These are phyloP conservation scores for Cardiospermum halicacabum DNA, from an alignment of 345 rosid genomes.

Conservation along the genomic window DNA sequence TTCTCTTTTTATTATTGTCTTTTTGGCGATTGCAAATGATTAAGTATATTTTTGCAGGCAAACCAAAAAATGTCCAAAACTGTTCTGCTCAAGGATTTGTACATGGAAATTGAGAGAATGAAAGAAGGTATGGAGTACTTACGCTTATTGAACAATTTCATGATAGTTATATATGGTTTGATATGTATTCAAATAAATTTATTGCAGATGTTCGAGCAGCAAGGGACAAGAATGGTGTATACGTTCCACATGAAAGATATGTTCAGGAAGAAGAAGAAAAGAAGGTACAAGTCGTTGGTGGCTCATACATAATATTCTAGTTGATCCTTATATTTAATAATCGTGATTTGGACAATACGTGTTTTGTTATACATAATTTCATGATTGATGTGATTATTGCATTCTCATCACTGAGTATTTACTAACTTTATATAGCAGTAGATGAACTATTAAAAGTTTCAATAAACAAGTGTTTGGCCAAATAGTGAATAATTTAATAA, in stretches of 20 bases:
- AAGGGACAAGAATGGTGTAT: constrained; percentile 88
- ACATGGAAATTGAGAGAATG: constrained; percentile 83
- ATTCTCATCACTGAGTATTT: no score
- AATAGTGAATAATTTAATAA: no score
- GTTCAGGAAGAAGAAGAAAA: constrained; percentile 82
- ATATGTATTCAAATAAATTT: background rate
- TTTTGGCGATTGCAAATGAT: constrained; percentile 11
- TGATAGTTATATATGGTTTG: constrained; percentile 3
- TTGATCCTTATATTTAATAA: no score
- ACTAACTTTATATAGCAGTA: no score
- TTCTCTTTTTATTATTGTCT: background rate
- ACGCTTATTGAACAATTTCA: constrained; percentile 1
- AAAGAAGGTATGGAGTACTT: constrained; percentile 59
- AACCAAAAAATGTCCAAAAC: constrained; percentile 88
- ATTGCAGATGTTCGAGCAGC: constrained; percentile 88
- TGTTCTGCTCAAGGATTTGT: constrained; percentile 80
- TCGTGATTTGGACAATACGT: no score
- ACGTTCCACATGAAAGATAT: constrained; percentile 79
- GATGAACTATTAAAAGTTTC: no score
- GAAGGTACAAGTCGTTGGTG: constrained; percentile 67
- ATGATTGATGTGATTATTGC: no score
- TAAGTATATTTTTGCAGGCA: constrained; percentile 49
- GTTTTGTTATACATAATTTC: no score
- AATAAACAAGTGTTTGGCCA: no score
- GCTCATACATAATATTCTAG: no score